These are phyloP conservation scores for Dothideomycetidae sp. DNA, from an alignment of 2,329 filamentous ascomycete species.

Conservation along the genomic window DNA sequence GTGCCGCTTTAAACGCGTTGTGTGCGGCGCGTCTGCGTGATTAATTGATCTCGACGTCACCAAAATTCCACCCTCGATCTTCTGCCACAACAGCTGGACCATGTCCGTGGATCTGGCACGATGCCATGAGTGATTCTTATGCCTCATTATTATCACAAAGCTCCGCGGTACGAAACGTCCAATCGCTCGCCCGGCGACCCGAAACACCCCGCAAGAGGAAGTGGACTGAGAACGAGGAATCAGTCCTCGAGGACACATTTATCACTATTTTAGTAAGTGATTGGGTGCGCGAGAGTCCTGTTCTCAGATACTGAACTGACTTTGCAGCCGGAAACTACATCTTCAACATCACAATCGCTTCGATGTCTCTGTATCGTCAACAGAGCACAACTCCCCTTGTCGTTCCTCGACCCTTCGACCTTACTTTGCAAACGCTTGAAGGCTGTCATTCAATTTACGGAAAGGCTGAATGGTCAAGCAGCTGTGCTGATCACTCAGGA, in stretches of 20 bases:
- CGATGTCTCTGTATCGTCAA: conserved; percentile 35
- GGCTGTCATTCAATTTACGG: conserved; percentile 47
- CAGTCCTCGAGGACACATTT: neutral
- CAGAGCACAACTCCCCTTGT: conserved; percentile 46
- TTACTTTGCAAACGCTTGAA: conserved; percentile 44
- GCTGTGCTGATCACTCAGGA: conserved; percentile 47
- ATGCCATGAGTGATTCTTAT: neutral
- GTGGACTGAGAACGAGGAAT: neutral
- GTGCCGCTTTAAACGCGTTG: too few relatives aligned
- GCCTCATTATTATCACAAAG: neutral
- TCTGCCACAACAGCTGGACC: neutral
- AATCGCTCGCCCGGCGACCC: neutral
- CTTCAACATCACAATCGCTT: conserved; percentile 16
- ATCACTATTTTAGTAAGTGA: neutral
- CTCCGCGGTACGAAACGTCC: neutral
- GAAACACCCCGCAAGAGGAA: neutral
- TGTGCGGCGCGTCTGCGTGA: too few relatives aligned
- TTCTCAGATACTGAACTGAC: too few relatives aligned
- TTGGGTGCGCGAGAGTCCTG: neutral
- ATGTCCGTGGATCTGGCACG: neutral
- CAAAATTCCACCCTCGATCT: neutral
- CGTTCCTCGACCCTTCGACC: conserved; percentile 43
- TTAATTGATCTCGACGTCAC: neutral
- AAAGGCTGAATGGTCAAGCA: conserved; percentile 35
- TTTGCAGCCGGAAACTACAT: too few relatives aligned